phyloP scores from a whole-genome alignment of 2,329 filamentous ascomycete species.

The Clathrospora elynae region DNA sequence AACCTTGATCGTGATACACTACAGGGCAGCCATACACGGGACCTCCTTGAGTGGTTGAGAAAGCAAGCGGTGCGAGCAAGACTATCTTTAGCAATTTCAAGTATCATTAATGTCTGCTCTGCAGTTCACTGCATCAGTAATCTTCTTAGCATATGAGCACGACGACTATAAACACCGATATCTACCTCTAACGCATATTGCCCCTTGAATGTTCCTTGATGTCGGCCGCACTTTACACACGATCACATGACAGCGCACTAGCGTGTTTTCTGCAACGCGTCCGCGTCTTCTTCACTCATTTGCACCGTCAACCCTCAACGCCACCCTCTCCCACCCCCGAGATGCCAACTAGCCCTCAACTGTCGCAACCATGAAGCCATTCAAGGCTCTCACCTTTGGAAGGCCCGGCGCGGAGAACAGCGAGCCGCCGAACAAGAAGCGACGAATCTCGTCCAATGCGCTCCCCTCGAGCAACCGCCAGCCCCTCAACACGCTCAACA shows the following conservation, averaged over 20 bases:
- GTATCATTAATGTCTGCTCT: too few species aligned
- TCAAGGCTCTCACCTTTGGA: conserved; percentile 42
- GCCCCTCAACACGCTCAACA: conserved; percentile 36
- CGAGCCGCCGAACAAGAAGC: conserved; percentile 51
- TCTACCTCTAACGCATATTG: too few species aligned
- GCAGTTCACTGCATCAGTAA: too few species aligned
- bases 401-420: conserved; percentile 25
- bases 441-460: conserved; percentile 46
- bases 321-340: not conserved
- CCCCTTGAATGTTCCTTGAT: too few species aligned
- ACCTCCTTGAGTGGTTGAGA: too few species aligned
- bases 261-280: conserved; percentile 15
- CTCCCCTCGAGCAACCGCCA: conserved; percentile 34
- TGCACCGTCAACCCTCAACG: not conserved
- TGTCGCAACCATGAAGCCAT: conserved; percentile 41
- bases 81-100: too few species aligned
- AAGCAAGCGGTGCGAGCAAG: too few species aligned
- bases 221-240: not conserved
- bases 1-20: too few species aligned
- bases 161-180: too few species aligned
- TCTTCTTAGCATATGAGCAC: too few species aligned
- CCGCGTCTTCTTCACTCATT: conserved; percentile 6
- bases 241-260: conserved; percentile 20
- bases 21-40: too few species aligned
- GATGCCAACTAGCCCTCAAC: not conserved